Conservation (phyloP, 306 rosid species). For the Spatholobus suberectus region DNA sequence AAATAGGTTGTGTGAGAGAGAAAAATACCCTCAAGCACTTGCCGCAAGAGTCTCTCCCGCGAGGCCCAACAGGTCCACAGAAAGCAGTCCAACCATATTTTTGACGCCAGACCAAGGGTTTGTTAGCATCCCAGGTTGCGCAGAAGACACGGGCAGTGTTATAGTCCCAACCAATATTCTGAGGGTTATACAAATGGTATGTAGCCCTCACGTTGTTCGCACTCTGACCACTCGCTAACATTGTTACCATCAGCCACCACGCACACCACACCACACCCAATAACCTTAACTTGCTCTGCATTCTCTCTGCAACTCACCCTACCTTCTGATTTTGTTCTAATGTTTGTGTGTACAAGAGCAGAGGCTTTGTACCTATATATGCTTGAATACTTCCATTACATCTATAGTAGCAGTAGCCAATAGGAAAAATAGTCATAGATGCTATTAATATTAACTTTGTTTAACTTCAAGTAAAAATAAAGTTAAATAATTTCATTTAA, state of each 20-base stretch:
- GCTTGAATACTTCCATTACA: neutral
- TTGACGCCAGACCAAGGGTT: slow-evolving; percentile 59
- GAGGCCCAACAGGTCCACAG: slow-evolving; percentile 48
- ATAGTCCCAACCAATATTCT: slow-evolving; percentile 53
- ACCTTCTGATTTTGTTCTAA: neutral
- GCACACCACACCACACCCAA: neutral
- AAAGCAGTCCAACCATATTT: slow-evolving; percentile 76
- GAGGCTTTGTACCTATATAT: neutral
- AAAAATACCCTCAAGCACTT: slow-evolving; percentile 40
- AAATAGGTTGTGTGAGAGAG: no score
- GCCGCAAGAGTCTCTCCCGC: slow-evolving; percentile 40
- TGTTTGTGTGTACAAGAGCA: neutral
- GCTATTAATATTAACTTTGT: no score
- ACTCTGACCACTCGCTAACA: slow-evolving; percentile 36
- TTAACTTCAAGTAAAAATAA: no score
- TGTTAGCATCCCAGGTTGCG: slow-evolving; percentile 73
- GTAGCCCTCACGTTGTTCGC: slow-evolving; percentile 66
- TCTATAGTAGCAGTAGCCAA: neutral
- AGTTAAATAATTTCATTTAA: no score
- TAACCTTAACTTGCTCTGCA: slow-evolving; percentile 3
- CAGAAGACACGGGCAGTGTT: slow-evolving; percentile 55
- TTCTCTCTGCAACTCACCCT: neutral
- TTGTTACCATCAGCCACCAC: slow-evolving; percentile 11
- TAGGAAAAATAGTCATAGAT: no score
- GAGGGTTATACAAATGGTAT: slow-evolving; percentile 65